Base-by-base conservation (phyloP, 179 eudicot genomes). In the Beta macrorhiza region DNA sequence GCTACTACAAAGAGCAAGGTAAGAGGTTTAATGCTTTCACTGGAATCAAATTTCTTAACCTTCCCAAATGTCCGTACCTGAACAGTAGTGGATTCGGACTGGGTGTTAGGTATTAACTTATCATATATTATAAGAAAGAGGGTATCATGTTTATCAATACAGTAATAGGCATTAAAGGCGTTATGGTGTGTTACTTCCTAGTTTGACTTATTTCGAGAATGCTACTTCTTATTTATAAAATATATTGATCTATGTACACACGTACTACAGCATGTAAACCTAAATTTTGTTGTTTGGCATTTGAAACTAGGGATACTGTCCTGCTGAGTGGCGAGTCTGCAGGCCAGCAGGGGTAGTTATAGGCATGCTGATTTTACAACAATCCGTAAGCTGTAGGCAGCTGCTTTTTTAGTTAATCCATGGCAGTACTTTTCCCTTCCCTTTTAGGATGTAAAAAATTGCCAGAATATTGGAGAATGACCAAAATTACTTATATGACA, bases 1-100 rank as follows among this genome's bases (percentile, higher is more conserved):
- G 87, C 89, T 94, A 82, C 78, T 91, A 84, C 97, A 93, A 77
- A 93, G 96, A 85, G 93, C 98, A 68, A 93, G 98, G 97, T 91
- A 77, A 84, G 80, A 67, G 20, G 53, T 59, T 77, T 42, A 45
- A 78, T 45, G 9, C 59, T 72, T 56, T 77, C 6, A 4, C 5
- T 47, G 15, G 69, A 45, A 63, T 59, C 45, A 44, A 79, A 13
- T 5, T 52, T 55, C 20, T 52, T 5, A 22, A 52, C 20, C n/a
- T 73, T 25, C 4, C 0, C 5, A 52, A 29, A 25, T 5, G 22
- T 17, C 25, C 19, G 14, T 37, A 73, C n/a, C 7, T 44, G 25
- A 4, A 1, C n/a, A n/a, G 56, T 14, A n/a, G 20, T 14, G 37
- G n/a, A 5, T 1, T 1, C 42, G 42, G 42, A 32, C 42, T 37